phyloP scores from a whole-genome alignment of 768 basidiomycete genomes.

The Lanmaoa rubissima region DNA sequence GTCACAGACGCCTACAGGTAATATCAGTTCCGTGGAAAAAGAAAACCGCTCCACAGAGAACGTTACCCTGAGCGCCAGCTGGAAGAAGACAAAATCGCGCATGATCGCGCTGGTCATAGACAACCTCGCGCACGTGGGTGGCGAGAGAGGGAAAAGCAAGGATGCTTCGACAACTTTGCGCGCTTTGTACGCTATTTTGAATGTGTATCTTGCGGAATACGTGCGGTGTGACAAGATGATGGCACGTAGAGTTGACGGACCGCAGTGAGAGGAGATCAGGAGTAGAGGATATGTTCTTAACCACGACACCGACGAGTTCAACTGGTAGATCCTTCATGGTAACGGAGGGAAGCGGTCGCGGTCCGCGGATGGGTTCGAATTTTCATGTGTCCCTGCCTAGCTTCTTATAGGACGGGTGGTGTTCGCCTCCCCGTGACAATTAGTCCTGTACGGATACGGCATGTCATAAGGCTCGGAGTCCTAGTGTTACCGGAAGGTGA shows the following conservation, averaged over 20 bases:
- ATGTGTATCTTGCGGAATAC: constrained; percentile 25
- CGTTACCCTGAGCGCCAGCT: constrained; percentile 11
- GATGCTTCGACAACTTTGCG: constrained; percentile 24
- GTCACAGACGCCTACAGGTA: constrained; percentile 18
- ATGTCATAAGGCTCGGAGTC: too few species aligned
- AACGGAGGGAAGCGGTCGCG: neutral
- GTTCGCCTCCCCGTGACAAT: too few species aligned
- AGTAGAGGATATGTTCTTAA: constrained; percentile 22
- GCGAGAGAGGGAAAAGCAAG: constrained; percentile 23
- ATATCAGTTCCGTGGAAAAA: neutral
- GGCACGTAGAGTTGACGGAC: constrained; percentile 25
- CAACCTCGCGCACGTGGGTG: constrained; percentile 23
- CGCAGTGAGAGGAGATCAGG: constrained; percentile 30
- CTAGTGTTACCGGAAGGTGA: too few species aligned
- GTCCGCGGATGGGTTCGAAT: neutral
- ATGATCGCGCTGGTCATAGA: constrained; percentile 30
- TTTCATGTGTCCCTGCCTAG: neutral
- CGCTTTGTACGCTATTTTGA: constrained; percentile 27
- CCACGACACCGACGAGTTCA: constrained; percentile 27
- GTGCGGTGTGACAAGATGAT: constrained; percentile 26
- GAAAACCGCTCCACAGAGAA: neutral
- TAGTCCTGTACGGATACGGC: too few species aligned
- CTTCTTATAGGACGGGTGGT: constrained; percentile 6
- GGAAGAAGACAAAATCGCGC: constrained; percentile 26
- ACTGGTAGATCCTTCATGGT: constrained; percentile 28